Evolutionary conservation across 2,329 filamentous ascomycete species (phyloP), one percentile per base, ranked within the genome.

Genomic region (Fusarium avenaceum): DNA sequence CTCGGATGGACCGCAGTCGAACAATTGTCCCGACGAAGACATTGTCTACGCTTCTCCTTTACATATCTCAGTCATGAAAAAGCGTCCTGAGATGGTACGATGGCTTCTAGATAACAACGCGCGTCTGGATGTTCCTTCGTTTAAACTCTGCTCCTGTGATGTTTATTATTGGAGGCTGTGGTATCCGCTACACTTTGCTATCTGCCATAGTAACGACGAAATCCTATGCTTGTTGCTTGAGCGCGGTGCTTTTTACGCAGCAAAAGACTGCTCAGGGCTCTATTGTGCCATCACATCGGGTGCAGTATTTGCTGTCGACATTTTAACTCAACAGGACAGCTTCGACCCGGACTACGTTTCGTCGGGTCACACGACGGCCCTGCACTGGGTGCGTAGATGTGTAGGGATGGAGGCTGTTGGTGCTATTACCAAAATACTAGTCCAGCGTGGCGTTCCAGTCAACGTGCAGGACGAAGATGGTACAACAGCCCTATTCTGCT

Each of bases 261-360:
- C 2, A 4, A n/a, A 14, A 10, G 17, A 50, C 2, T 14, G 32
- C 4, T 4, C 13, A 0, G 44, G 44, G 0, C 32, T 55, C 30
- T 32, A 10, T 4, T 55, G 52, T 5, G 44, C 52, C 0, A 9
- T 55, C 6, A 11, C 7, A 6, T 15, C 20, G 17, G 24, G 44
- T 0, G 30, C 44, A 0, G 14, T 55, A 9, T 5, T 44, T n/a
- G 22, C 19, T 0, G 26, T 50, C 10, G 15, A 49, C 15, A 15
- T 24, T 1, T 32, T 49, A 0, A 9, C 38, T 0, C 24, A 32
- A 11, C 44, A 39, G 7, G n/a, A 17, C 0, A 17, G 2, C 1
- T 50, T 50, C 15, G 26, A 14, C 1, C 44, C 52, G 4, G 11
- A 14, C 8, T 14, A 39, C 19, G 19, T 19, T 19, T 19, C 19